Conservation (phyloP, 1,284 basidiomycete genomes). For the Pascua guehoae region DNA sequence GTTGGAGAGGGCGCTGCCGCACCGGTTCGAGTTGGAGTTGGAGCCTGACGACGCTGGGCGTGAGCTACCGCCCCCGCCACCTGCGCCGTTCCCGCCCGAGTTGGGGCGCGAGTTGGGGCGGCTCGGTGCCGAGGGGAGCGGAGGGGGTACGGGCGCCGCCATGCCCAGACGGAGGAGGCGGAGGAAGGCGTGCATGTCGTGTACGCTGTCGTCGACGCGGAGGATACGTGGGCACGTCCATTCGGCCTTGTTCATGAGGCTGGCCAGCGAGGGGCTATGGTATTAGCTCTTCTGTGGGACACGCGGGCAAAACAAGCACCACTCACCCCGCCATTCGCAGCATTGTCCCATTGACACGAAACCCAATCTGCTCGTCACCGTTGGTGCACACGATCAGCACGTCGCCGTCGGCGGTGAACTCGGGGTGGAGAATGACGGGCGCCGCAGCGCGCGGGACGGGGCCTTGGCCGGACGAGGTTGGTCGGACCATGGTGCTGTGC, state of each 20-base stretch:
- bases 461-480: no score
- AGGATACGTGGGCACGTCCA: slow-evolving; percentile 4
- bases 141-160: background rate
- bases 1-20: background rate
- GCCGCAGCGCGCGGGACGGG: no score
- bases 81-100: background rate
- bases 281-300: background rate
- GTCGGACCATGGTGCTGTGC: no score
- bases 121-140: no score
- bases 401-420: slow-evolving; percentile 15
- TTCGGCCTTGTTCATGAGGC: background rate
- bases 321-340: slow-evolving; percentile 17
- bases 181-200: slow-evolving; percentile 19
- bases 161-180: slow-evolving; percentile 11
- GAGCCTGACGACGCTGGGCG: background rate
- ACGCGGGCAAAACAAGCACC: background rate
- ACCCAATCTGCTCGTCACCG: slow-evolving; percentile 9
- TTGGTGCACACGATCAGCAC: slow-evolving; percentile 13
- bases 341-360: slow-evolving; percentile 16
- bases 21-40: background rate
- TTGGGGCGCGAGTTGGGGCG: background rate
- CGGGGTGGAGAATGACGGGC: slow-evolving; percentile 9
- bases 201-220: slow-evolving; percentile 2
- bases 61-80: background rate
- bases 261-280: slow-evolving; percentile 9